Percentiles rank a stretch among this genome's conserved stretches.
phyloP scores from a whole-genome alignment of 805 yeast genomes.

The Maudiozyma turicensis region DNA sequence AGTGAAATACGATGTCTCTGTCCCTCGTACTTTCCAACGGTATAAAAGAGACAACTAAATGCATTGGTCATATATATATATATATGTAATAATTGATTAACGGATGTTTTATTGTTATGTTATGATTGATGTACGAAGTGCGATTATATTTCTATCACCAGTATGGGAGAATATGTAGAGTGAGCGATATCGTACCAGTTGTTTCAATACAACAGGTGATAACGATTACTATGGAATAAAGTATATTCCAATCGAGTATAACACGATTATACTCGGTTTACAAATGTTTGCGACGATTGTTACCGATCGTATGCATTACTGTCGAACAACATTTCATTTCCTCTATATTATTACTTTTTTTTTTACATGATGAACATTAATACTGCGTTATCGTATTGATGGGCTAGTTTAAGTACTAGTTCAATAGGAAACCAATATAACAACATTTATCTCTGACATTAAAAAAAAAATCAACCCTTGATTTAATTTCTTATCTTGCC shows the following conservation, averaged over 20 bases:
- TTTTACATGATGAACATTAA: slow-evolving; percentile 12
- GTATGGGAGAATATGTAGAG: no score
- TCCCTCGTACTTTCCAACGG: no score
- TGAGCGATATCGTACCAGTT: no score
- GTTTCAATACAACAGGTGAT: not conserved
- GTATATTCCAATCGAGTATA: not conserved
- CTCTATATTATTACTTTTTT: not conserved
- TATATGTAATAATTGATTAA: no score
- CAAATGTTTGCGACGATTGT: not conserved
- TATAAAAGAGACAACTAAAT: no score
- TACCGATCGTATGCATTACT: not conserved
- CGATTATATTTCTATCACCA: no score
- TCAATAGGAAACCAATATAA: slow-evolving; percentile 10
- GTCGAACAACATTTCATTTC: not conserved
- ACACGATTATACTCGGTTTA: no score
- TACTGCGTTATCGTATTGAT: slow-evolving; percentile 32
- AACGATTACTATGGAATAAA: not conserved
- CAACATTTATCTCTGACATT: slow-evolving; percentile 5
- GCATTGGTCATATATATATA: no score
- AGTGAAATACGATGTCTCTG: no score
- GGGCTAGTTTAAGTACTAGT: slow-evolving; percentile 9
- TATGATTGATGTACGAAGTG: no score
- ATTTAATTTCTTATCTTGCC: no score
- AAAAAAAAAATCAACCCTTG: not conserved
- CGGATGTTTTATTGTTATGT: no score